These are phyloP conservation scores for Neonectria ditissima DNA, from an alignment of 2,329 filamentous ascomycete genomes.

Conservation along the genomic window DNA sequence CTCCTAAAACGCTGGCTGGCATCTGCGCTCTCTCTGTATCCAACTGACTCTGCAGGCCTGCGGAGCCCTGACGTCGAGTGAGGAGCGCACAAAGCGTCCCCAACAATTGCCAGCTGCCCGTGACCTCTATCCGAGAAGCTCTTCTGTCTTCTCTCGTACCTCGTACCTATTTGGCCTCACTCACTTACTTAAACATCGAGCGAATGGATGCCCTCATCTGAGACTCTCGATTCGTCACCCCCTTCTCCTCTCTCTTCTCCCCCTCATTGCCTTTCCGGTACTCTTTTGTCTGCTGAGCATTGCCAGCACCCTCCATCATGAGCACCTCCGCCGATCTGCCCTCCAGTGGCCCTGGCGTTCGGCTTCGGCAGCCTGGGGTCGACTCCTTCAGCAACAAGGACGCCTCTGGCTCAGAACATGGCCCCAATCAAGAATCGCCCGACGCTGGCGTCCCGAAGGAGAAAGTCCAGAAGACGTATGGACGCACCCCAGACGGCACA, in stretches of 20 bases:
- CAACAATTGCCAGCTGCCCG: conserved; percentile 26
- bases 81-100: conserved; percentile 25
- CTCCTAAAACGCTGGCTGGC: conserved; percentile 22
- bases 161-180: conserved; percentile 14
- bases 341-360: conserved; percentile 43
- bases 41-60: conserved; percentile 30
- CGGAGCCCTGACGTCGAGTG: conserved; percentile 48
- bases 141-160: conserved; percentile 15
- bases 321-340: conserved; percentile 48
- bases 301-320: conserved; percentile 39
- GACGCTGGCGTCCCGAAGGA: conserved; percentile 29
- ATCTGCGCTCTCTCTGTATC: conserved; percentile 15
- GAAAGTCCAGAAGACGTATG: conserved; percentile 80
- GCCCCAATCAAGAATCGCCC: conserved; percentile 30
- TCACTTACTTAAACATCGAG: background rate
- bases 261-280: conserved; percentile 11
- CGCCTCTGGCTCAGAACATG: conserved; percentile 27
- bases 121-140: conserved; percentile 22
- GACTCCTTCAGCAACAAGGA: conserved; percentile 34
- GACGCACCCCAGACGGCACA: conserved; percentile 89
- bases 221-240: background rate
- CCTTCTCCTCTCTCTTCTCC: background rate
- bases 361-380: conserved; percentile 45
- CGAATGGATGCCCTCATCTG: conserved; percentile 3
- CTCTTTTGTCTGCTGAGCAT: conserved; percentile 18